Conservation (phyloP, 2,329 filamentous ascomycete genomes). For the Drechslerella coelobrocha region DNA sequence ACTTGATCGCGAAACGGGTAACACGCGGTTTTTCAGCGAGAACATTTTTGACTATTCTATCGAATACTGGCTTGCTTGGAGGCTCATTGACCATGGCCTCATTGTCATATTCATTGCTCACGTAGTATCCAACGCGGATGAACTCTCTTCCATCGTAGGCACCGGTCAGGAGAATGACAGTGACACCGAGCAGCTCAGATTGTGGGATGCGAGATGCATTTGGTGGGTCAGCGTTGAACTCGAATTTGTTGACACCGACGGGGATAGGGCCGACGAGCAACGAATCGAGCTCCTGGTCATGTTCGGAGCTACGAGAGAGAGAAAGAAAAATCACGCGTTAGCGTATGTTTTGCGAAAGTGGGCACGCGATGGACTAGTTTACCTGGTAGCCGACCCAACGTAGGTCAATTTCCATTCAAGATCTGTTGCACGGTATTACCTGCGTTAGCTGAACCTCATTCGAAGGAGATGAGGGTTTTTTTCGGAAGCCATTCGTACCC, state of each 20-base stretch:
- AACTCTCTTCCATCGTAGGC: constrained; percentile 97
- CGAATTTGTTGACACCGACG: constrained; percentile 96
- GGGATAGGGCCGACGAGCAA: constrained; percentile 97
- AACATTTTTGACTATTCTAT: constrained; percentile 89
- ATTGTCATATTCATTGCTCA: constrained; percentile 98
- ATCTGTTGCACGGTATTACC: constrained; percentile 64
- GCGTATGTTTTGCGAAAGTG: constrained; percentile 7
- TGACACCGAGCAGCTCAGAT: constrained; percentile 94
- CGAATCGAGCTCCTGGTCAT: constrained; percentile 97
- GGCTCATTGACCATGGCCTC: constrained; percentile 88
- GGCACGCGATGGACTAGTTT: constrained; percentile 59
- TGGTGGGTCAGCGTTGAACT: constrained; percentile 94
- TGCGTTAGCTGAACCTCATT: neutral
- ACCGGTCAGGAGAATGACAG: constrained; percentile 93
- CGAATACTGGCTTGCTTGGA: constrained; percentile 87
- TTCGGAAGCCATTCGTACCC: constrained; percentile 63
- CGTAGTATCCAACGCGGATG: constrained; percentile 97
- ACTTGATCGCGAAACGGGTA: constrained; percentile 97
- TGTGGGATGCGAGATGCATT: constrained; percentile 89
- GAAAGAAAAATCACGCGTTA: constrained; percentile 37
- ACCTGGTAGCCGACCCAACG: constrained; percentile 97
- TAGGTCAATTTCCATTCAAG: constrained; percentile 99
- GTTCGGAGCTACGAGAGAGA: constrained; percentile 73
- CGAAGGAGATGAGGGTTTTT: neutral
- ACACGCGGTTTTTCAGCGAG: constrained; percentile 97